Evolutionary conservation across 2,329 filamentous ascomycete species (phyloP).

Genomic region (Aphanocladium album): DNA sequence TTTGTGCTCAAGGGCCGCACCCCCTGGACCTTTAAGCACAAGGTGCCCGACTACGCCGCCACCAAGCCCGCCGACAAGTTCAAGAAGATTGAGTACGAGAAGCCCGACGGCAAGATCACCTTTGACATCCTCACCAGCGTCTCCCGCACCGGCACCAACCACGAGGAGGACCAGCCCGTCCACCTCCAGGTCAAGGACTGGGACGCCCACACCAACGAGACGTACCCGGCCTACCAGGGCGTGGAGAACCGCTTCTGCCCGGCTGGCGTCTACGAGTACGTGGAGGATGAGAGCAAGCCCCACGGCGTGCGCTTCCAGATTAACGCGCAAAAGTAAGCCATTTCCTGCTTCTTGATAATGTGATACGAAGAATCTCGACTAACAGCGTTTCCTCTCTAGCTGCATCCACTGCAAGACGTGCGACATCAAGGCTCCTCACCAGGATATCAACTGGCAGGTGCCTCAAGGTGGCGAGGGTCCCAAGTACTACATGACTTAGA

Average conservation of each 20-base stretch:
- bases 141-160: slow-evolving; percentile 91
- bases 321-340: slow-evolving; percentile 88
- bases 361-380: neutral
- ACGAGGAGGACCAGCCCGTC: slow-evolving; percentile 97
- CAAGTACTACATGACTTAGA: slow-evolving; percentile 65
- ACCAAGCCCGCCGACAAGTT: slow-evolving; percentile 77
- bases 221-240: slow-evolving; percentile 85
- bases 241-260: slow-evolving; percentile 96
- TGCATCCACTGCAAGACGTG: slow-evolving; percentile 99
- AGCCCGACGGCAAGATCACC: slow-evolving; percentile 89
- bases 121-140: slow-evolving; percentile 97
- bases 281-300: slow-evolving; percentile 83
- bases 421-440: slow-evolving; percentile 94
- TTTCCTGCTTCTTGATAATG: neutral
- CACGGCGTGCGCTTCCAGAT: slow-evolving; percentile 95
- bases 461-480: slow-evolving; percentile 83
- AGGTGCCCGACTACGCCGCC: slow-evolving; percentile 67
- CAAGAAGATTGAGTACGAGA: slow-evolving; percentile 90
- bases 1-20: slow-evolving; percentile 78
- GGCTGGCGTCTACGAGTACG: slow-evolving; percentile 95
- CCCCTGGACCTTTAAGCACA: slow-evolving; percentile 91
- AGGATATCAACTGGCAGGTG: slow-evolving; percentile 97
- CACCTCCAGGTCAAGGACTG: slow-evolving; percentile 94
- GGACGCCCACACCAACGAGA: slow-evolving; percentile 79
- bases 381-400: slow-evolving; percentile 40